A percentile compares a stretch with the other conserved stretches of the same genome.
phyloP scores from a whole-genome alignment of 352 stramenopile genomes.

The Phytophthora hibernalis region DNA sequence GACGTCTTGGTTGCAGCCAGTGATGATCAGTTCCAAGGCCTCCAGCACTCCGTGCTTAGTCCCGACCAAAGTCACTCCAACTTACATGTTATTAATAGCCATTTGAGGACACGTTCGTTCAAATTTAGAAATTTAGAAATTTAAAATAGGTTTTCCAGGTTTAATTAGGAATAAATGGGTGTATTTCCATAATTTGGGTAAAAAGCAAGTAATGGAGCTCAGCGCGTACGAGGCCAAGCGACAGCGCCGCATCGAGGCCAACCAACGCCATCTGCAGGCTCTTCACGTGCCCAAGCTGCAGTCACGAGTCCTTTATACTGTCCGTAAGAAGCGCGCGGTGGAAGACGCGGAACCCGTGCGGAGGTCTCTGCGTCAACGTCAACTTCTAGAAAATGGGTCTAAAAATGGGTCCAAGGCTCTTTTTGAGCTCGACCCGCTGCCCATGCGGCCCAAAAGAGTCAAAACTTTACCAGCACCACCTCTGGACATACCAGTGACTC shows the following conservation, averaged over 20 bases:
- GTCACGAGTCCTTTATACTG: not conserved
- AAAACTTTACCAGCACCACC: constrained; percentile 2
- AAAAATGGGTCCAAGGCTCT: not conserved
- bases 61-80: no score
- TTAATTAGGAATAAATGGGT: no score
- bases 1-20: no score
- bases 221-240: constrained; percentile 73
- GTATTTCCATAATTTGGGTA: not conserved
- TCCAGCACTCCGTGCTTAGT: no score
- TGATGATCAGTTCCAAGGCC: no score
- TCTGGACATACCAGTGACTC: constrained; percentile 20
- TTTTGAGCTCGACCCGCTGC: not conserved
- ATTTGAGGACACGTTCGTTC: no score
- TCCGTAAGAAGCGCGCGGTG: constrained; percentile 8
- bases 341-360: constrained; percentile 19
- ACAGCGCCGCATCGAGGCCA: constrained; percentile 56
- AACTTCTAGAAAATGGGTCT: constrained; percentile 1
- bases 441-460: constrained; percentile 1
- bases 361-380: constrained; percentile 35
- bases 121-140: no score
- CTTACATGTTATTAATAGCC: no score
- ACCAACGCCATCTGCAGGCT: constrained; percentile 50
- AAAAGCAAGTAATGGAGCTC: constrained; percentile 26
- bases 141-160: no score
- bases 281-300: constrained; percentile 41